These are phyloP conservation scores for Fraxinus xanthoxyloides DNA, from an alignment of 305 asterid species.

Conservation along the genomic window DNA sequence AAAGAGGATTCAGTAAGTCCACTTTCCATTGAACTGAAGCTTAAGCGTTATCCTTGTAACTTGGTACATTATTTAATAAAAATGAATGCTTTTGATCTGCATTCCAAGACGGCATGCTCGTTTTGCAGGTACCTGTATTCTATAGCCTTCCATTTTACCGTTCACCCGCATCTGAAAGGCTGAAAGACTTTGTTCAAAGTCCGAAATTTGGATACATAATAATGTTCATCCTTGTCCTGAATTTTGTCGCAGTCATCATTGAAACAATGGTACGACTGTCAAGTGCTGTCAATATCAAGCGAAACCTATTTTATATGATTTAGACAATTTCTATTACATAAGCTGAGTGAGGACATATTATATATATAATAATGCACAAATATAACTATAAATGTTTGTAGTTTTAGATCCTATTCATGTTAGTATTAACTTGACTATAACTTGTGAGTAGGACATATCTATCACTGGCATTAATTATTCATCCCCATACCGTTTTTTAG, in stretches of 20 bases:
- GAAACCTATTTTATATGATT: background rate
- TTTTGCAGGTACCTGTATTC: slow-evolving; percentile 72
- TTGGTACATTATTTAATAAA: background rate
- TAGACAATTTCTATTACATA: background rate
- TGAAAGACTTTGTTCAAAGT: slow-evolving; percentile 69
- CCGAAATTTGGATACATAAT: slow-evolving; percentile 65
- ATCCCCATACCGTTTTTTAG: background rate
- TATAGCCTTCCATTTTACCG: slow-evolving; percentile 72
- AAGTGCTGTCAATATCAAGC: slow-evolving; percentile 4
- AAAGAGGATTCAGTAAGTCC: slow-evolving; percentile 77
- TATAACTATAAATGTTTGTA: background rate
- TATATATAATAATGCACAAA: background rate
- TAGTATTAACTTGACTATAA: background rate
- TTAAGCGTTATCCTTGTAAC: background rate
- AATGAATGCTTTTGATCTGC: slow-evolving; percentile 14
- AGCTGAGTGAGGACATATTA: background rate
- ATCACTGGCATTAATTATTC: background rate
- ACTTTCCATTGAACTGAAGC: background rate
- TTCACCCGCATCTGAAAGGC: slow-evolving; percentile 60
- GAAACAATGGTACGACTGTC: slow-evolving; percentile 77
- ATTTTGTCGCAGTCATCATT: slow-evolving; percentile 76
- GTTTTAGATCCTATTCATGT: background rate
- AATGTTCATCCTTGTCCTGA: slow-evolving; percentile 64
- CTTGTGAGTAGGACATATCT: background rate
- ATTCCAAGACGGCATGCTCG: slow-evolving; percentile 22